Evolutionary conservation across 1,139 yeast genomes (phyloP), one percentile per base, ranked within the genome.

Genomic region (Sugiyamaella sp.): DNA sequence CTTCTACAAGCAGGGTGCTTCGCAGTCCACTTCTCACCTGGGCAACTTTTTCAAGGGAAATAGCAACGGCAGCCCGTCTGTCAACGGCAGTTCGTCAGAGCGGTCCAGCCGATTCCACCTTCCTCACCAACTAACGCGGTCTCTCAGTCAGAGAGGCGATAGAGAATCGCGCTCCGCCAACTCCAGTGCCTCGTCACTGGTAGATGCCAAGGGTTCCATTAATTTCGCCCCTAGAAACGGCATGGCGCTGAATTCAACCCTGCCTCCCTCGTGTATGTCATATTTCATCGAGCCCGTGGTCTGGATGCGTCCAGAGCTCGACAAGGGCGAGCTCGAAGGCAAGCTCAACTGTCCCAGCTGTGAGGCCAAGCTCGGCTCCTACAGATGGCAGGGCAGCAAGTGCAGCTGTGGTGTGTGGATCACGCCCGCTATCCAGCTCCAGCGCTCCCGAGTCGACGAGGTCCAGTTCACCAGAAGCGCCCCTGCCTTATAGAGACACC

Each of bases 321-420:
- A 76, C 38, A 71, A 74, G 57, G 84, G 84, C 50, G 85, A 84
- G 51, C 65, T 93, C 5, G 97, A 91, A 67, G 99, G 99, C 1
- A 88, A 86, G 64, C 83, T 93, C 48, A 68, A 73, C 19, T 93
- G 99, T 69, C 95, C 95, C 2, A 86, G 85, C 64, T 93, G 99
- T 73, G 74, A 76, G 3, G 77, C 87, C n/a, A 75, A 75, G 53
- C 63, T 76, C 9, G 99, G 99, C 4, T 91, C 90, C 0, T 93
- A 90, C 67, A 83, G 86, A 59, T 93, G 99, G 99, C 88, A 85
- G 66, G 99, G 99, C 0, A 83, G 91, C 3, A 76, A 95, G 61
- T 93, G 99, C 68, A 84, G 95, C 54, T 93, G 99, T 71, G 97
- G 98, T 1, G 82, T 82, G 63, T 93, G 99, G 99, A 85, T 93